Evolutionary conservation across 768 basidiomycete genomes (phyloP).

Genomic region (Piloderma croceum): DNA sequence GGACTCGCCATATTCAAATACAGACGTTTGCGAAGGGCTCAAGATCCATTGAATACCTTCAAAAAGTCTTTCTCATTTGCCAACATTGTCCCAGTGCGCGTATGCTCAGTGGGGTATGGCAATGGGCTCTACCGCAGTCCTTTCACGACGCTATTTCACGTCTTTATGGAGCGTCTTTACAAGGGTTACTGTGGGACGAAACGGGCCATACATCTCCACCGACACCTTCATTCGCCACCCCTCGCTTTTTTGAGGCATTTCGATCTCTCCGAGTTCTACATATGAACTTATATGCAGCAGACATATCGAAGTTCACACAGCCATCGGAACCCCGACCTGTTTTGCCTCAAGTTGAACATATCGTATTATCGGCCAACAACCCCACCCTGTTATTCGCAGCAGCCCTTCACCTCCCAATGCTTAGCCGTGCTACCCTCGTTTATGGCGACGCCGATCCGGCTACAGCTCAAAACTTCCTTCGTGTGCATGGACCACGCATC

Average conservation of each 20-base stretch:
- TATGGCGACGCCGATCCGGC: conserved; percentile 16
- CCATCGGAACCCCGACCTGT: conserved; percentile 19
- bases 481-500: conserved; percentile 36
- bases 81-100: conserved; percentile 41
- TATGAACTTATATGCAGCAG: conserved; percentile 36
- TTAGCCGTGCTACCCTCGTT: conserved; percentile 39
- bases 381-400: conserved; percentile 35
- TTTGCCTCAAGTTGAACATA: conserved; percentile 37
- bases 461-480: conserved; percentile 33
- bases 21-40: conserved; percentile 40
- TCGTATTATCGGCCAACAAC: conserved; percentile 37
- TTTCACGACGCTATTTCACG: conserved; percentile 37
- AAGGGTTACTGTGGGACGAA: conserved; percentile 43
- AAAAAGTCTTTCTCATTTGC: conserved; percentile 39
- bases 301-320: conserved; percentile 11
- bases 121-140: conserved; percentile 35
- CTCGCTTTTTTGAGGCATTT: conserved; percentile 37
- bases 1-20: conserved; percentile 45
- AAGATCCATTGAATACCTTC: conserved; percentile 33
- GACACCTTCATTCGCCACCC: conserved; percentile 23
- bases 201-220: conserved; percentile 11
- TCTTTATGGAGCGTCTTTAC: conserved; percentile 36
- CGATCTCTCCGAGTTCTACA: conserved; percentile 39
- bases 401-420: conserved; percentile 35
- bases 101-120: conserved; percentile 45